Base-by-base conservation (phyloP, 495 filamentous ascomycete species). In the Penicillium turbatum region DNA sequence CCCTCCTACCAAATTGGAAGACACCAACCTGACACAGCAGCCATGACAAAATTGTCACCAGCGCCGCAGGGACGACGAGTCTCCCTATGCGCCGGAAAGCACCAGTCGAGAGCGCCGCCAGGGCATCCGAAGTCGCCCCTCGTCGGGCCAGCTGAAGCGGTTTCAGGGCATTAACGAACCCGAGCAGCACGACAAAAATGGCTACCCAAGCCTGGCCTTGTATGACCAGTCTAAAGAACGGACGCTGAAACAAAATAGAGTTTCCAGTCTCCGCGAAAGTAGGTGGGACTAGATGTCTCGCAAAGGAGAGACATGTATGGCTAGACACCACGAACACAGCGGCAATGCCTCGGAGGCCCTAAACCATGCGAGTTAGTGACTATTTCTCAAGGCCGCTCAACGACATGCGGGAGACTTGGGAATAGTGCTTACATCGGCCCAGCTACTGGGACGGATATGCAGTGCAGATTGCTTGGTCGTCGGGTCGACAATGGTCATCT, bases 341-440 rank as follows among this genome's bases (percentile, higher is more conserved):
- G 27, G 55, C 55, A 36, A 57, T 52, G 41, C 48, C 55, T 26
- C 48, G 55, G 16, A 57, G 48, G 24, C 42, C 55, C 55, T 53
- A 30, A 16, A 16, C 7, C 12, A 27, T 8, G 21, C 15, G 6
- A 29, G 40, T 56, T 17, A 51, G 47, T 13, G 36, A 16, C 21
- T 24, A 24, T 24, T 24, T 24, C 21, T 2, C 4, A 4, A 2
- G 21, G 21, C 24, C 2, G 34, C 13, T 39, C 5, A 3, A 19
- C 24, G 9, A 9, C 10, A 41, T 32, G 48, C 11, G 30, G 29
- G 39, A 30, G 37, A 48, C 7, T 24, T 2, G 11, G n/a, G 19
- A 29, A 50, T 24, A 40, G 46, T 24, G 37, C 34, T 16, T 52
- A 56, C 48, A 56, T 56, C 48, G 34, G 55, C 42, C 48, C 55